Conservation (phyloP, 2,329 filamentous ascomycete species). For the Pyricularia pennisetigena region DNA sequence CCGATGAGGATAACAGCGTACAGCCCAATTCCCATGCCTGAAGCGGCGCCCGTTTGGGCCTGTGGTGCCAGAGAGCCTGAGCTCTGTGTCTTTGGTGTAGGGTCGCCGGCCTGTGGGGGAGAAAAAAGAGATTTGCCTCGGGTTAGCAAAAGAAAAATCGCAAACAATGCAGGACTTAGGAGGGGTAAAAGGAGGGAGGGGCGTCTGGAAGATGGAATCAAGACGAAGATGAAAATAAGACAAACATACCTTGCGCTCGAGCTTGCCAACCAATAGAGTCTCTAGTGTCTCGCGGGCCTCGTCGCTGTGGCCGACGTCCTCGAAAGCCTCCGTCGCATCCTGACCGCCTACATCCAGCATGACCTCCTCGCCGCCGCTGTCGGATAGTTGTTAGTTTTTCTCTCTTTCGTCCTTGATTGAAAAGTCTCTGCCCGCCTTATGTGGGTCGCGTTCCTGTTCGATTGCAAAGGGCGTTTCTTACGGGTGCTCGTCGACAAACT, state of each 20-base stretch:
- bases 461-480: conserved; percentile 32
- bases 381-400: conserved; percentile 15
- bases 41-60: conserved; percentile 34
- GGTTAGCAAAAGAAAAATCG: conserved; percentile 2
- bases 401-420: neutral
- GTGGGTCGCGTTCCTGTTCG: conserved; percentile 6
- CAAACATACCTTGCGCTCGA: conserved; percentile 68
- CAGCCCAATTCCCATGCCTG: conserved; percentile 62
- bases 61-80: conserved; percentile 38
- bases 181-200: neutral
- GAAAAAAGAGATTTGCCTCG: neutral
- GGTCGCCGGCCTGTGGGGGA: conserved; percentile 59
- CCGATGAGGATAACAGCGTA: conserved; percentile 76
- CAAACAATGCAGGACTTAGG: neutral
- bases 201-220: neutral
- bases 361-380: conserved; percentile 94
- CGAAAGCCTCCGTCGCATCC: conserved; percentile 95
- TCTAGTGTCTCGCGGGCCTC: conserved; percentile 93
- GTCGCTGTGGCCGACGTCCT: conserved; percentile 98
- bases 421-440: neutral
- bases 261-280: conserved; percentile 59
- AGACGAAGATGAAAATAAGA: no score
- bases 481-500: conserved; percentile 97
- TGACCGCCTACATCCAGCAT: conserved; percentile 91
- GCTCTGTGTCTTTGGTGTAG: conserved; percentile 53